phyloP scores from a whole-genome alignment of 495 filamentous ascomycete genomes.

The Aspergillus carlsbadensis region DNA sequence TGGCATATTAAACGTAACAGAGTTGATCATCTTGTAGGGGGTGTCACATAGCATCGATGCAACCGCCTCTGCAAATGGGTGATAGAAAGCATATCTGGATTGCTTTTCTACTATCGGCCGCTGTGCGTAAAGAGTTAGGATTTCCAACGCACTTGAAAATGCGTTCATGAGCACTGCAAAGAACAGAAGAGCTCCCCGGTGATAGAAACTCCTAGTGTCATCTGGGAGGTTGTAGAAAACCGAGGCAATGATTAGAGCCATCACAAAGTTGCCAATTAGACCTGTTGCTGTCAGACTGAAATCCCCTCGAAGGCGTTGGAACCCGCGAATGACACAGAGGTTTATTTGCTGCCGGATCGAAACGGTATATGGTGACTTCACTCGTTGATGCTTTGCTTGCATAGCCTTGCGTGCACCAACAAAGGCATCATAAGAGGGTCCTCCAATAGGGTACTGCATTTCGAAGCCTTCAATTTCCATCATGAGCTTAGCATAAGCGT shows the following conservation, averaged over 20 bases:
- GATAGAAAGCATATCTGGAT: slow-evolving; percentile 58
- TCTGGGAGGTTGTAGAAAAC: slow-evolving; percentile 72
- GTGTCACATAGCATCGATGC: slow-evolving; percentile 57
- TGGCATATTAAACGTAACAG: slow-evolving; percentile 46
- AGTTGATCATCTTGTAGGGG: slow-evolving; percentile 45
- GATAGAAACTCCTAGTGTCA: slow-evolving; percentile 66
- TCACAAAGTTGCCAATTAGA: slow-evolving; percentile 66
- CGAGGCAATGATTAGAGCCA: slow-evolving; percentile 72
- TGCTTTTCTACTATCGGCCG: slow-evolving; percentile 65
- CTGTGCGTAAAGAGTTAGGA: slow-evolving; percentile 53
- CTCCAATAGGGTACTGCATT: slow-evolving; percentile 21
- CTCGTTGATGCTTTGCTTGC: slow-evolving; percentile 15
- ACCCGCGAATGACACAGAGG: slow-evolving; percentile 42
- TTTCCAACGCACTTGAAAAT: slow-evolving; percentile 66
- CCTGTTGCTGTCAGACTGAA: slow-evolving; percentile 62
- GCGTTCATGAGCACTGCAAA: slow-evolving; percentile 28
- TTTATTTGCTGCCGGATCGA: slow-evolving; percentile 35
- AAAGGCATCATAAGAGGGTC: slow-evolving; percentile 19
- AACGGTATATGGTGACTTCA: slow-evolving; percentile 37
- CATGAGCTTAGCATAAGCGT: slow-evolving; percentile 39
- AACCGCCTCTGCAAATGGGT: slow-evolving; percentile 54
- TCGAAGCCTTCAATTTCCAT: slow-evolving; percentile 48
- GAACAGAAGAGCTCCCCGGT: slow-evolving; percentile 52
- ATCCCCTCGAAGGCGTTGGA: slow-evolving; percentile 61
- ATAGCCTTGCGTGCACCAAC: slow-evolving; percentile 11